These are phyloP conservation scores for Cryphonectria nitschkei DNA, from an alignment of 2,329 filamentous ascomycete species.

Conservation along the genomic window DNA sequence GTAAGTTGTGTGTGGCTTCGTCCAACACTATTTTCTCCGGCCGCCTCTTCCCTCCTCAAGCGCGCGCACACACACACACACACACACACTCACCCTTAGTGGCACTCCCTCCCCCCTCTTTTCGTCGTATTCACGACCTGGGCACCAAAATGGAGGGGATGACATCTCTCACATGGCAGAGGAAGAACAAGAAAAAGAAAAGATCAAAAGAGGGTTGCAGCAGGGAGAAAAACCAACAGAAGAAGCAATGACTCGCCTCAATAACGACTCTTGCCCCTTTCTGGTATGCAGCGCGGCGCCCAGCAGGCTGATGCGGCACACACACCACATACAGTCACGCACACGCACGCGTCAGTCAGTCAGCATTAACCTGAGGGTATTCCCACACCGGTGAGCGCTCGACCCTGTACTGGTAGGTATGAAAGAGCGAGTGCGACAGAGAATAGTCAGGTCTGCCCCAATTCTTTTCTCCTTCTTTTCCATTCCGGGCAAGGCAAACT, in stretches of 20 bases:
- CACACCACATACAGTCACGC: background rate
- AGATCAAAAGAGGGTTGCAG: background rate
- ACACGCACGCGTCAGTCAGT: background rate
- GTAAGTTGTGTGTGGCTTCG: too few relatives aligned
- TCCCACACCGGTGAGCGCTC: conserved; percentile 9
- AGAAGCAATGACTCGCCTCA: background rate
- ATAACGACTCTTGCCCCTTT: background rate
- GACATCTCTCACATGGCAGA: background rate
- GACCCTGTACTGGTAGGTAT: background rate
- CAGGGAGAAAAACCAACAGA: background rate
- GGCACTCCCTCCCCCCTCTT: background rate
- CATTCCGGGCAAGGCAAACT: background rate
- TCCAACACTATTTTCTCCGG: background rate
- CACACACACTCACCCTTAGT: background rate
- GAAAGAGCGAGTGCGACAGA: background rate
- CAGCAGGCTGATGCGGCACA: background rate
- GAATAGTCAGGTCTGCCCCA: too few relatives aligned
- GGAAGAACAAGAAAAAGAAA: background rate
- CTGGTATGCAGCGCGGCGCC: background rate
- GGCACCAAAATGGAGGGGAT: background rate
- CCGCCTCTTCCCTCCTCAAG: too few relatives aligned
- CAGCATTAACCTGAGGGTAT: background rate
- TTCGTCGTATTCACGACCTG: background rate
- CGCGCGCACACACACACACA: background rate
- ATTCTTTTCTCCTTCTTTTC: too few relatives aligned